Evolutionary conservation across 2,329 filamentous ascomycete genomes (phyloP), one percentile per base, ranked within the genome.

Genomic region (Madurella mycetomatis): DNA sequence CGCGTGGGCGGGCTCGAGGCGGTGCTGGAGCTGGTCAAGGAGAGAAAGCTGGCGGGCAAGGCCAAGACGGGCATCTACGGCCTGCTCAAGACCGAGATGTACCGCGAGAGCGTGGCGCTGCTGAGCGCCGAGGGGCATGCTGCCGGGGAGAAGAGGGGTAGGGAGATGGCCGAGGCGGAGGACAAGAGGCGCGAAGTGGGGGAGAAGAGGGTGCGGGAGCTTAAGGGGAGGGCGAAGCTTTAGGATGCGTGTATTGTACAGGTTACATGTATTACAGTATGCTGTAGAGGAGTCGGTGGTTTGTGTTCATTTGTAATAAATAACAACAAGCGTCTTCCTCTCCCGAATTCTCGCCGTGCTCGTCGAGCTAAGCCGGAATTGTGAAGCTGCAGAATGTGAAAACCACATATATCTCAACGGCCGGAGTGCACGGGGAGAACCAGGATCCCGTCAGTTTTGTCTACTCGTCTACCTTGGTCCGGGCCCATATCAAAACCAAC

Each of bases 81-180:
- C 2, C 66, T 77, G 51, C 72, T 94, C 67, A 92, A 91, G 76
- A 73, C 77, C 57, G 88, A 92, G 72, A 86, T 92, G 82, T 90
- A 86, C 69, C 76, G 82, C 18, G 83, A 87, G 66, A 79, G 82
- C 7, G 67, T 90, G 34, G 77, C 69, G 15, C 73, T 83, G 62
- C 67, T 91, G 60, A 79, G 79, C 53, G 73, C 72, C 2, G 74
- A 79, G 53, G 72, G 71, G 30, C 72, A 77, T 61, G 80, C 76
- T 31, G 67, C 65, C 34, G 75, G 78, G 57, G 78, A 83, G 64
- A 72, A 73, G 63, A 70, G 76, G 49, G 78, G 77, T 62, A 73
- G 74, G 44, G 69, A 69, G 11, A 60, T 68, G 49, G 65, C 69
- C 57, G 67, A 69, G 59, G 69, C 65, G 47, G 76, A 75, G 55